Evolutionary conservation across 2,329 filamentous ascomycete genomes (phyloP).

Genomic region (Dothidotthia symphoricarpi): DNA sequence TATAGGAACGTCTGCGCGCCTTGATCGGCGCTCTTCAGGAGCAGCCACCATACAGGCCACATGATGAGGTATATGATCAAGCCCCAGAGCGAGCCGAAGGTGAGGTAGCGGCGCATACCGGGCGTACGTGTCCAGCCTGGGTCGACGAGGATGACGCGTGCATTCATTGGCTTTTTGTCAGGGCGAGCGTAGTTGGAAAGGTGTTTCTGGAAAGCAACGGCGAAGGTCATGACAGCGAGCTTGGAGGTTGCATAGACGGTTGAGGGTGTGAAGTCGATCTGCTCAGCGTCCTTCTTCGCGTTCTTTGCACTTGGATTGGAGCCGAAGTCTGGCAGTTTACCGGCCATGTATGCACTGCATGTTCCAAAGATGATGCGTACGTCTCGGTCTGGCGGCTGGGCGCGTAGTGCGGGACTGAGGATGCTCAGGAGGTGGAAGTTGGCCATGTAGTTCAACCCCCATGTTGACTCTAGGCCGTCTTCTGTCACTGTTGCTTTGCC

Average conservation of each 20-base stretch:
- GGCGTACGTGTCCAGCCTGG: constrained; percentile 83
- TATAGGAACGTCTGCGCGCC: constrained; percentile 85
- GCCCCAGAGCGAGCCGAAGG: constrained; percentile 77
- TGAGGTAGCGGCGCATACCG: constrained; percentile 83
- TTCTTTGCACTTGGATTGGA: constrained; percentile 51
- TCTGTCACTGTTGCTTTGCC: constrained; percentile 60
- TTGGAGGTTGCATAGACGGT: constrained; percentile 52
- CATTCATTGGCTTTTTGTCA: constrained; percentile 77
- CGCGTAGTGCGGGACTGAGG: constrained; percentile 81
- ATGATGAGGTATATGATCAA: constrained; percentile 71
- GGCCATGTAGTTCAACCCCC: constrained; percentile 92
- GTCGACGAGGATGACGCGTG: constrained; percentile 82
- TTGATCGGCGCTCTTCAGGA: constrained; percentile 79
- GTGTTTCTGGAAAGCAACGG: constrained; percentile 87
- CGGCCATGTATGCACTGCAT: constrained; percentile 83
- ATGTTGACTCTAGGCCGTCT: constrained; percentile 83
- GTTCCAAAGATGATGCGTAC: constrained; percentile 84
- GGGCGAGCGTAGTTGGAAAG: constrained; percentile 79
- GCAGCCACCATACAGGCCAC: constrained; percentile 81
- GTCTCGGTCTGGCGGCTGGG: constrained; percentile 90
- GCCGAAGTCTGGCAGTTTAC: constrained; percentile 61
- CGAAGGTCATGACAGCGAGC: constrained; percentile 84
- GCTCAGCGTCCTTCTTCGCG: constrained; percentile 52
- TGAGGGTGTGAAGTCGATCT: constrained; percentile 44
- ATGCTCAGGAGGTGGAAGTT: constrained; percentile 96